A percentile compares a stretch with the other conserved stretches of the same genome.
phyloP scores from a whole-genome alignment of 1,284 basidiomycete genomes.

The Phellinidium pouzarii region DNA sequence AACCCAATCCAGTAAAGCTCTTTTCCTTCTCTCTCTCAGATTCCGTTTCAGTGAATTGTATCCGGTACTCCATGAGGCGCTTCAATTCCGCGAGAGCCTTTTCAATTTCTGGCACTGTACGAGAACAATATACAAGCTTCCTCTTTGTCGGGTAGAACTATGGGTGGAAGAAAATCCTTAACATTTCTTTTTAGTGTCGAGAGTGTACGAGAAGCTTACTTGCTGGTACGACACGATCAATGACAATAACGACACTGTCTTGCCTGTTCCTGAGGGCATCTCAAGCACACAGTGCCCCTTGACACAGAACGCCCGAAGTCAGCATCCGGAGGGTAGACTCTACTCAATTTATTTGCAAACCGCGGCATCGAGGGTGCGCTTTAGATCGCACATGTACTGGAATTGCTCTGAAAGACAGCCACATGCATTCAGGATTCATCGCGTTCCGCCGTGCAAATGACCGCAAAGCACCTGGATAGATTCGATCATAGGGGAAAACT shows the following conservation, averaged over 20 bases:
- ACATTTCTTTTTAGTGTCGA: not conserved
- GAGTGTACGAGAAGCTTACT: conserved; percentile 35
- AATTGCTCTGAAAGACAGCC: conserved; percentile 72
- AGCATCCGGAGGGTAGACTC: not conserved
- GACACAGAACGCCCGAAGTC: not conserved
- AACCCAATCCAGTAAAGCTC: conserved; percentile 82
- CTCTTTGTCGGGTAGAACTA: conserved; percentile 89
- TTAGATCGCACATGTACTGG: conserved; percentile 98
- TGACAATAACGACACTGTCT: conserved; percentile 94
- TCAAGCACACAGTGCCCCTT: conserved; percentile 98
- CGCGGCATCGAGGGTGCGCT: conserved; percentile 90
- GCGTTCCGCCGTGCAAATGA: conserved; percentile 3
- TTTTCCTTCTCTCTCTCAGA: conserved; percentile 77
- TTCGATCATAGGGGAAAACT: conserved; percentile 89
- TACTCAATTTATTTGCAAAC: conserved; percentile 29
- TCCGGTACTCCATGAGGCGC: conserved; percentile 88
- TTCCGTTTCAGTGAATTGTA: conserved; percentile 59
- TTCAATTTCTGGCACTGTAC: conserved; percentile 99
- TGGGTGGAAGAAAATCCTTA: not conserved
- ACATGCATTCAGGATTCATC: conserved; percentile 9
- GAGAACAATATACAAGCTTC: conserved; percentile 98
- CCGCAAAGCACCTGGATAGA: conserved; percentile 61
- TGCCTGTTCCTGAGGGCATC: conserved; percentile 99
- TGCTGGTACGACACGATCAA: conserved; percentile 98
- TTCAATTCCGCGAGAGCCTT: conserved; percentile 97